Conservation (phyloP, 129 eudicot genomes). For the Flaveria robusta region DNA sequence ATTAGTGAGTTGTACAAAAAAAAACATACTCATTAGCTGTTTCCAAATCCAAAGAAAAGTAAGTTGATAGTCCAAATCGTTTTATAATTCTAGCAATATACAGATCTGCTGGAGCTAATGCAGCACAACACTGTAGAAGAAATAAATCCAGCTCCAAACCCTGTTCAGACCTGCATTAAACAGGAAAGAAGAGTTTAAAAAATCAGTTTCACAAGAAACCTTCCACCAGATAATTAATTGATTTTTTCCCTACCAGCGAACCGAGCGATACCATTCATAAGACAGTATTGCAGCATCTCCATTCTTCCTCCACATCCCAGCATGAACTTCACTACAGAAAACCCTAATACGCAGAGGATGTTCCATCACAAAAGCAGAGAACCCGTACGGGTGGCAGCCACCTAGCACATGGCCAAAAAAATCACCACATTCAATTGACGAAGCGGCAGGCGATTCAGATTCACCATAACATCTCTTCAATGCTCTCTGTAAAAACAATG, state of each 20-base stretch:
- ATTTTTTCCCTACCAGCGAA: constrained; percentile 74
- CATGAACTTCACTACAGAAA: constrained; percentile 92
- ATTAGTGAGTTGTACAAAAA: constrained; percentile 6
- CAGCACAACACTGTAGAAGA: constrained; percentile 96
- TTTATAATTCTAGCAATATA: constrained; percentile 69
- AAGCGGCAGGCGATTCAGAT: constrained; percentile 33
- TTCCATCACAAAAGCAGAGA: constrained; percentile 91
- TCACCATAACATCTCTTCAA: constrained; percentile 70
- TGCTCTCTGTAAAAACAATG: constrained; percentile 70
- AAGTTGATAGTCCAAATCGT: constrained; percentile 80
- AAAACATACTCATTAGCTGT: constrained; percentile 80
- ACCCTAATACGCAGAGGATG: constrained; percentile 90
- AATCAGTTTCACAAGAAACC: constrained; percentile 7
- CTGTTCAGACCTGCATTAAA: constrained; percentile 81
- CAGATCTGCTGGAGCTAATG: constrained; percentile 94
- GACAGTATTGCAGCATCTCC: constrained; percentile 89
- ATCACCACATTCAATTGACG: constrained; percentile 42
- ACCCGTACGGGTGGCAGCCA: constrained; percentile 87
- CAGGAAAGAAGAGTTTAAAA: background rate
- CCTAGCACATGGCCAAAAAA: constrained; percentile 70
- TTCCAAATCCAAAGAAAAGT: constrained; percentile 65
- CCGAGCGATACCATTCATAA: constrained; percentile 90
- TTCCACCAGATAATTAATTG: background rate
- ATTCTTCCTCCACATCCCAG: constrained; percentile 98
- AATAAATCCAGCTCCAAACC: constrained; percentile 92